Conservation (phyloP, 257 asterid species). For the Anisodus tanguticus region DNA sequence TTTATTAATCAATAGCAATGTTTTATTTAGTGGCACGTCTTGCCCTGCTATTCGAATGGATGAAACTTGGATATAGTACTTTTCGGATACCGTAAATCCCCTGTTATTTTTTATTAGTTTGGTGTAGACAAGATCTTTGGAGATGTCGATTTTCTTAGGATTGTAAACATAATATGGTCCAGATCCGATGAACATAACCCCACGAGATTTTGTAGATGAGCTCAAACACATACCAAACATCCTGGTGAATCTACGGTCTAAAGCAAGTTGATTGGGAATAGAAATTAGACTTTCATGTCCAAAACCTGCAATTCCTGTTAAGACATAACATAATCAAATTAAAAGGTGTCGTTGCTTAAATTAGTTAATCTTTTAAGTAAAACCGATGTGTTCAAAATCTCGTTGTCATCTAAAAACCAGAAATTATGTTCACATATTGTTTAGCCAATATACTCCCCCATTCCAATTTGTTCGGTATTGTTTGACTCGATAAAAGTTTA, state of each 20-base stretch:
- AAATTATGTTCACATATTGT: too few species aligned
- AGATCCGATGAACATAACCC: slow-evolving; percentile 29
- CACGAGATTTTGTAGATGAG: slow-evolving; percentile 22
- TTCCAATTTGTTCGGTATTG: too few species aligned
- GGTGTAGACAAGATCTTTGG: background rate
- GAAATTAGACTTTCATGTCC: slow-evolving; percentile 7
- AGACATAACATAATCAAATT: background rate
- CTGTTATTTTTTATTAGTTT: background rate
- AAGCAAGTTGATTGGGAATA: slow-evolving; percentile 25
- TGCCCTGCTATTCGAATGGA: slow-evolving; percentile 5
- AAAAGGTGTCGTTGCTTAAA: background rate
- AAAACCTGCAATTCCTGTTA: slow-evolving; percentile 34
- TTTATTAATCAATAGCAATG: background rate
- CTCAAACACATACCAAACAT: slow-evolving; percentile 32
- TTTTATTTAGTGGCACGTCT: background rate
- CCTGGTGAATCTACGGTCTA: slow-evolving; percentile 5
- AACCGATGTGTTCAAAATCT: too few species aligned
- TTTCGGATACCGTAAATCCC: background rate
- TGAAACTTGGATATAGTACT: slow-evolving; percentile 26
- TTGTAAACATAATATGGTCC: slow-evolving; percentile 26
- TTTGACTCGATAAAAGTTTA: too few species aligned
- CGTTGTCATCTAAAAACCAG: too few species aligned
- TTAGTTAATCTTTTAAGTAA: background rate
- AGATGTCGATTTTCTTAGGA: background rate
- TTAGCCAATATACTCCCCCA: too few species aligned